Base-by-base conservation (phyloP, 208 protist genomes). In the Acanthamoeba triangularis region DNA sequence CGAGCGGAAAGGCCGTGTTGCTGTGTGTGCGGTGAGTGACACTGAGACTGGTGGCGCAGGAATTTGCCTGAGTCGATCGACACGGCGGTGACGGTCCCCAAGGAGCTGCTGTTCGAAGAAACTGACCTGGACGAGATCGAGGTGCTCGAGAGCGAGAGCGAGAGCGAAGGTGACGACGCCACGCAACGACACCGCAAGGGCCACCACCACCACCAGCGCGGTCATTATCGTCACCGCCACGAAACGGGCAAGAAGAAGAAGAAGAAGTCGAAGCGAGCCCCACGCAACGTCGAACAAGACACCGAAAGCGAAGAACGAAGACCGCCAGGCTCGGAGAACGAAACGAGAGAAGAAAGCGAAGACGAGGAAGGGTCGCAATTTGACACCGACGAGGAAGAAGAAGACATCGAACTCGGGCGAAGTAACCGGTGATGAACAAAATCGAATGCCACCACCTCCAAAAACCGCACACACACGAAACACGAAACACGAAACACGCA, bases 21-120 rank as follows among this genome's bases (percentile, higher is more conserved):
- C n/a, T n/a, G n/a, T n/a, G n/a, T n/a, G n/a, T n/a, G n/a, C n/a
- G n/a, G n/a, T n/a, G n/a, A n/a, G n/a, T n/a, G n/a, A n/a, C n/a
- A 41, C 37, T 41, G 37, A 41, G 37, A 41, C 37, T 41, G 37
- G 37, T 3, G 37, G 37, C 37, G 37, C 37, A 41, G 84, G 41
- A 41, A 41, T 11, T 56, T 93, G 87, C 87, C 87, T 0, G 59
- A 67, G 1, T 93, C 87, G 11, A 93, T 93, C 23, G 87, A 93
- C 37, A 52, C 33, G 23, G 87, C 87, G 2, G 44, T 93, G 30
- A 44, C 47, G 20, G 3, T 93, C 41, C 63, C 87, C 11, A 41
- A 16, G 28, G 28, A 44, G 10, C n/a, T 52, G 59, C n/a, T 74
- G 28, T 28, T 59, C 20, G 87, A 67, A 3, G 56, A 90, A 28